phyloP scores from a whole-genome alignment of 257 asterid species.

The Knoxia roxburghii region DNA sequence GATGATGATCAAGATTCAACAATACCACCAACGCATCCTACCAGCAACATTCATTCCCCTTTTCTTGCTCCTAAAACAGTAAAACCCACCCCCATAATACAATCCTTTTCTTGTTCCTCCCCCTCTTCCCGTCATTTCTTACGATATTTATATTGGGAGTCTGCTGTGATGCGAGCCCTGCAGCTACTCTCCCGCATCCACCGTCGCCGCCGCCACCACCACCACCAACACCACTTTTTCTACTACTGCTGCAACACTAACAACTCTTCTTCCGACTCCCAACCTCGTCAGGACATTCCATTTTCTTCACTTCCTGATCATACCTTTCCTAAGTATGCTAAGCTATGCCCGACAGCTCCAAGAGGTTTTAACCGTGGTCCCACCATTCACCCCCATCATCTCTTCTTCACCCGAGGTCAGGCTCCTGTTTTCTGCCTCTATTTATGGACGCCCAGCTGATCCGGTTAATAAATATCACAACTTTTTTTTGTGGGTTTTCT shows the following conservation, averaged over 20 bases:
- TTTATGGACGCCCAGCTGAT: background rate
- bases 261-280: conserved; percentile 8
- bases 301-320: background rate
- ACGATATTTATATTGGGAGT: background rate
- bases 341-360: conserved; percentile 11
- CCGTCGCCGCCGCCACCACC: conserved; percentile 28
- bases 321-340: background rate
- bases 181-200: conserved; percentile 49
- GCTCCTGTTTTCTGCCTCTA: background rate
- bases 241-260: conserved; percentile 8
- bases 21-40: no score
- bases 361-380: no score
- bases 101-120: no score
- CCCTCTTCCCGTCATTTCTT: no score
- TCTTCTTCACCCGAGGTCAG: conserved; percentile 50
- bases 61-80: no score
- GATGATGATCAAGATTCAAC: no score
- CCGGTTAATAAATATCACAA: background rate
- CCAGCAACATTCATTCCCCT: no score
- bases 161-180: conserved; percentile 43
- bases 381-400: conserved; percentile 28
- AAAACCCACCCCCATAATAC: no score
- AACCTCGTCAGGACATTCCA: background rate
- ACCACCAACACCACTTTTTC: background rate
- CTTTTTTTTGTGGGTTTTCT: background rate